Evolutionary conservation across 179 eudicot genomes (phyloP), one percentile per base, ranked within the genome.

Genomic region (Patellifolia procumbens): DNA sequence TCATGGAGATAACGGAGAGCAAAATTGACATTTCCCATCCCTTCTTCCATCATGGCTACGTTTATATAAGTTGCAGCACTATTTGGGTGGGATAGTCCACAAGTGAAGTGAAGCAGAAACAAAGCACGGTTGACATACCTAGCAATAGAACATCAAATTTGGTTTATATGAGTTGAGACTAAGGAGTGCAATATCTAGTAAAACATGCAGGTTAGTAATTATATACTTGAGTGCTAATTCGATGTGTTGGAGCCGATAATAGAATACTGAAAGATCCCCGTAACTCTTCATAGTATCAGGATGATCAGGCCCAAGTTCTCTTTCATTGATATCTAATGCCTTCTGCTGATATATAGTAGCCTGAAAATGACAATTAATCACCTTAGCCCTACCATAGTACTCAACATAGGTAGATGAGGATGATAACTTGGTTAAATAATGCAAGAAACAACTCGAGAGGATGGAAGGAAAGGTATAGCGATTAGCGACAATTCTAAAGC

Each of bases 41-140:
- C 97, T 85, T 93, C 99, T 85, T 95, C 99, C 99, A 95, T 95
- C 99, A 95, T 95, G 72, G 99, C 99, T 63, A 95, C 91, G 61
- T 95, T 95, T 55, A 95, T 95, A 75, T 95, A 95, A 55, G 99
- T 95, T 76, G 99, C 99, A 68, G 98, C 99, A 37, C 97, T 95
- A 83, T 95, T 95, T 46, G 99, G 99, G 76, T 95, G 99, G 62
- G 99, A 93, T 29, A 95, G 85, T 53, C 99, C 99, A 78, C 99
- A 95, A 13, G 95, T 95, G 79, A 95, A 95, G 75, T 95, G 93
- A 48, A 95, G 97, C 76, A 95, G 92, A 85, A 83, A 89, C 56
- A 93, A 82, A 45, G 99, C 99, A 69, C 97, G 99, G 79, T 95
- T 93, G 80, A 93, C 99, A 83, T 95, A 95, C 88, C 99, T 95